Percentiles rank a stretch among this genome's conserved stretches.
These are phyloP conservation scores for Candida xyloterini DNA, from an alignment of 805 yeast genomes.

Conservation along the genomic window DNA sequence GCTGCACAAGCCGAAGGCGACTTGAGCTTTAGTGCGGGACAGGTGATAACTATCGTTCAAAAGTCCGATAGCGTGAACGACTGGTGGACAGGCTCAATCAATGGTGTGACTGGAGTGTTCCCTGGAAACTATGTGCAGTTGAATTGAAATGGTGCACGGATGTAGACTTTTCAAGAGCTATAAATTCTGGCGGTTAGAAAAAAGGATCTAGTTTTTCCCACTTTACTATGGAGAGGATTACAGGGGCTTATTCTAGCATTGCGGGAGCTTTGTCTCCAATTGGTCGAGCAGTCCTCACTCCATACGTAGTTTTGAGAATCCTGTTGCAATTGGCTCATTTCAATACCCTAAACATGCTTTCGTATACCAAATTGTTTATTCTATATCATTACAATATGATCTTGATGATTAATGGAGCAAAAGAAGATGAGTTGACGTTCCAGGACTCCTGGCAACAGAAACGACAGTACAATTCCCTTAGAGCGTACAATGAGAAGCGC, in stretches of 20 bases:
- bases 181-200: conserved; percentile 7
- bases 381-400: conserved; percentile 24
- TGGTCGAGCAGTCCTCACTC: conserved; percentile 25
- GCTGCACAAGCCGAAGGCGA: conserved; percentile 94
- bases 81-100: conserved; percentile 94
- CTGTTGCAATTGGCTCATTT: conserved; percentile 22
- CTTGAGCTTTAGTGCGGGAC: conserved; percentile 82
- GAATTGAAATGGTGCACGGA: conserved; percentile 32
- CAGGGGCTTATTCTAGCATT: conserved; percentile 2
- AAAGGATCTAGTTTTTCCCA: conserved; percentile 9
- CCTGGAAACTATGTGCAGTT: conserved; percentile 95
- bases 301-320: conserved; percentile 24
- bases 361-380: conserved; percentile 19
- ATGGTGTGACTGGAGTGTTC: conserved; percentile 87
- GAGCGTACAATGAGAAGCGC: conserved; percentile 18
- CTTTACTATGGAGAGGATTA: conserved; percentile 10
- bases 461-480: conserved; percentile 15
- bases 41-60: conserved; percentile 76
- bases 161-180: not conserved
- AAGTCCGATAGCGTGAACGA: conserved; percentile 84
- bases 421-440: conserved; percentile 22
- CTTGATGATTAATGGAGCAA: conserved; percentile 24
- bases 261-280: conserved; percentile 14
- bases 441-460: conserved; percentile 22
- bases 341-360: conserved; percentile 14